Evolutionary conservation across 1,139 yeast genomes (phyloP).

Genomic region (Blastobotrys serpentis): DNA sequence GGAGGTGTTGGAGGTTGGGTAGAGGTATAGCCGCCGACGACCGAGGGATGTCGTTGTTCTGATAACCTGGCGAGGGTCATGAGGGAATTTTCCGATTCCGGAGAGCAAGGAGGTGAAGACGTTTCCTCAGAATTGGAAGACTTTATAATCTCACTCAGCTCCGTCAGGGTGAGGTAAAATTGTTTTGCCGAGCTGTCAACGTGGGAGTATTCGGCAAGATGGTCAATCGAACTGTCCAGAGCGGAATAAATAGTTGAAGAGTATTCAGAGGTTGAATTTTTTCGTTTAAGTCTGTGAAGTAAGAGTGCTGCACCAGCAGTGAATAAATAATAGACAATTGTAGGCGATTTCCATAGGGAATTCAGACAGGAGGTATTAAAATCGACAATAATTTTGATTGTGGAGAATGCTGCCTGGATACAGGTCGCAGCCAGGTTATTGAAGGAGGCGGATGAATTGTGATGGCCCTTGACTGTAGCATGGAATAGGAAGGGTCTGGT

Average conservation of each 20-base stretch:
- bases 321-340: constrained; percentile 5
- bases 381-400: constrained; percentile 2
- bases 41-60: constrained; percentile 5
- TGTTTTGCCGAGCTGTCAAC: constrained; percentile 3
- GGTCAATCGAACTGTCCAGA: neutral
- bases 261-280: neutral
- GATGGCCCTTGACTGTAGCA: neutral
- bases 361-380: neutral
- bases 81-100: constrained; percentile 4
- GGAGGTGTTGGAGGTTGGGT: constrained; percentile 6
- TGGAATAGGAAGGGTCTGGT: constrained; percentile 4
- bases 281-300: neutral
- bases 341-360: constrained; percentile 2
- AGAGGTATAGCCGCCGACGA: neutral
- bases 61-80: constrained; percentile 1
- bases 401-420: constrained; percentile 4
- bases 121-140: neutral
- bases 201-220: neutral
- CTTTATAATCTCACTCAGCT: neutral
- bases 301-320: constrained; percentile 4
- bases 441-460: neutral
- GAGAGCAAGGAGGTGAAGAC: neutral
- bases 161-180: constrained; percentile 3
- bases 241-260: constrained; percentile 5
- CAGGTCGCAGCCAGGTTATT: constrained; percentile 1